These are phyloP conservation scores for Chaetomiaceae sp. DNA, from an alignment of 2,329 filamentous ascomycete genomes.

Conservation along the genomic window DNA sequence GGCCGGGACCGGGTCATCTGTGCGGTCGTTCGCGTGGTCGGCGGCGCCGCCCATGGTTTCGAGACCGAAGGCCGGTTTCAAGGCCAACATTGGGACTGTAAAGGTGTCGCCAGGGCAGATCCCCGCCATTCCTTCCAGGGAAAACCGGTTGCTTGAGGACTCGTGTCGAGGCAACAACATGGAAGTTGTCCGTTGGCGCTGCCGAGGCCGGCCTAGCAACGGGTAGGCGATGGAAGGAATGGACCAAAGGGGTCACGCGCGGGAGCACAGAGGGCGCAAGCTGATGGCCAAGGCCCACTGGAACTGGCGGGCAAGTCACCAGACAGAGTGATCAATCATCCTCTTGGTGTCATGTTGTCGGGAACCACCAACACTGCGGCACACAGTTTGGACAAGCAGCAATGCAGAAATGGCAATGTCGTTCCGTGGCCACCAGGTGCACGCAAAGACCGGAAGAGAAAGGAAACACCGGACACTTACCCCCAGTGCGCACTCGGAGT, in stretches of 20 bases:
- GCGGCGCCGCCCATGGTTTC: conserved; percentile 11
- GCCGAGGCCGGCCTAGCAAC: conserved; percentile 9
- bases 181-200: conserved; percentile 7
- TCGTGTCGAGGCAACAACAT: neutral
- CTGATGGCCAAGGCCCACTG: conserved; percentile 14
- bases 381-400: conserved; percentile 1
- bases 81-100: conserved; percentile 17
- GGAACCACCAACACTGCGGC: conserved; percentile 12
- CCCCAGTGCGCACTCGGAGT: conserved; percentile 5
- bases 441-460: neutral
- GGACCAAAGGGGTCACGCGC: conserved; percentile 19
- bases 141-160: conserved; percentile 2
- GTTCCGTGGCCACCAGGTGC: neutral
- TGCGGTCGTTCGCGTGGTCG: conserved; percentile 17
- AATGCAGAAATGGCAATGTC: conserved; percentile 1
- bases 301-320: conserved; percentile 19
- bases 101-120: conserved; percentile 10
- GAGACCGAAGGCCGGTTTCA: conserved; percentile 23
- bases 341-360: conserved; percentile 15
- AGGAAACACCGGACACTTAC: conserved; percentile 15
- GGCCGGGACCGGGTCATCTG: conserved; percentile 6
- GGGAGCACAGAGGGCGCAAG: conserved; percentile 9
- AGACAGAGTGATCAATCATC: conserved; percentile 17
- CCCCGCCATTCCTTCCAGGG: conserved; percentile 4
- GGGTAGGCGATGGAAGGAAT: conserved; percentile 13